Percentiles rank a stretch among this genome's conserved stretches.
Evolutionary conservation across 495 filamentous ascomycete species (phyloP).

Genomic region (Neurospora tetraspora): DNA sequence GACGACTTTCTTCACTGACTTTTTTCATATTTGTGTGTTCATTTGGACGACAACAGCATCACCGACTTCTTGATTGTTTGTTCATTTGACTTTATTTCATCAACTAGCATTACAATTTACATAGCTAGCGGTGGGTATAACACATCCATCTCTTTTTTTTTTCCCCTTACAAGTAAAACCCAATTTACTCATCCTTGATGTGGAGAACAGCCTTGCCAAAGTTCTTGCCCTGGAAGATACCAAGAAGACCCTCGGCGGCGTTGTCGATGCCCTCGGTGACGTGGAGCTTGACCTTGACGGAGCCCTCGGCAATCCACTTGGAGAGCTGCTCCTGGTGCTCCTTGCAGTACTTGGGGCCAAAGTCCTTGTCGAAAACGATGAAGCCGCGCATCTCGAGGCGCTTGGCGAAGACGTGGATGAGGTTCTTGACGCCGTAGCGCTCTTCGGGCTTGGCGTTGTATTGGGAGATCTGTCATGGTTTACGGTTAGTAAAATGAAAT

Average conservation of each 20-base stretch:
- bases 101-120: neutral
- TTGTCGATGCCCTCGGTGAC: slow-evolving; percentile 78
- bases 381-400: slow-evolving; percentile 58
- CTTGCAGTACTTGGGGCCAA: slow-evolving; percentile 58
- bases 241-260: slow-evolving; percentile 68
- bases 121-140: neutral
- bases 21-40: neutral
- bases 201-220: slow-evolving; percentile 85
- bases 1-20: neutral
- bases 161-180: neutral
- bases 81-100: neutral
- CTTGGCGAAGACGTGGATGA: slow-evolving; percentile 41
- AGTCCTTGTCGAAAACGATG: slow-evolving; percentile 51
- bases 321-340: slow-evolving; percentile 76
- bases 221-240: slow-evolving; percentile 82
- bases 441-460: slow-evolving; percentile 58
- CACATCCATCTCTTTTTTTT: neutral
- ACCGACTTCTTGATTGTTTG: neutral
- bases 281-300: slow-evolving; percentile 60
- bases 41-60: neutral
- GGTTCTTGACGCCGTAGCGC: slow-evolving; percentile 59
- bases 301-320: slow-evolving; percentile 78
- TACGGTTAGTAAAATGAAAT: too few relatives aligned
- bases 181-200: slow-evolving; percentile 35
- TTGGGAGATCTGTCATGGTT: slow-evolving; percentile 49